Percentiles rank a stretch among this genome's conserved stretches.
Evolutionary conservation across 148 eudicot species (phyloP).

Genomic region (Nepenthes gracilis): DNA sequence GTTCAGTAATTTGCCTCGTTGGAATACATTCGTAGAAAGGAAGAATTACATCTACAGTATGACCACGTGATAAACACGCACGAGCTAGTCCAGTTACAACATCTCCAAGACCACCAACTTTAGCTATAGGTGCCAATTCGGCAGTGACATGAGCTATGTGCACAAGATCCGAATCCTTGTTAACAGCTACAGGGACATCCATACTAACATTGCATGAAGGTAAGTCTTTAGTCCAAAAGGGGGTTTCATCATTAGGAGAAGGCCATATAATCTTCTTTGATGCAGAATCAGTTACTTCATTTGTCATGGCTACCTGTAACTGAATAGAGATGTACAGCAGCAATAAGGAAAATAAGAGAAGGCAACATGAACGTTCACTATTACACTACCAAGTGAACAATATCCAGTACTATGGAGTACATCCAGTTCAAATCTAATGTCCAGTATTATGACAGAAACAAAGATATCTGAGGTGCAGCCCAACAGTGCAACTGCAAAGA

Average conservation of each 20-base stretch:
- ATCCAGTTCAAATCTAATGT: too few species aligned
- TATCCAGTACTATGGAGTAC: too few species aligned
- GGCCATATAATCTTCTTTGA: slow-evolving; percentile 45
- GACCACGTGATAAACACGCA: slow-evolving; percentile 76
- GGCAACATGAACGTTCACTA: too few species aligned
- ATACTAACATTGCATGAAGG: slow-evolving; percentile 25
- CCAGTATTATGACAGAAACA: too few species aligned
- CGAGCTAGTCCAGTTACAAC: slow-evolving; percentile 92
- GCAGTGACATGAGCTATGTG: slow-evolving; percentile 73
- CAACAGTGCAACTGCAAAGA: too few species aligned
- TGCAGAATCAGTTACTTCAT: slow-evolving; percentile 14
- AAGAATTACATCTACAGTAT: slow-evolving; percentile 63
- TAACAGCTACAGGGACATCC: slow-evolving; percentile 15
- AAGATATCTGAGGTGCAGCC: too few species aligned
- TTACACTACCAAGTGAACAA: too few species aligned
- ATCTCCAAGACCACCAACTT: slow-evolving; percentile 92
- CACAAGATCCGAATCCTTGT: slow-evolving; percentile 48
- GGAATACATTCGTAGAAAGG: slow-evolving; percentile 82
- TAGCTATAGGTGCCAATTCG: slow-evolving; percentile 89
- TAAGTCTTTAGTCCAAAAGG: slow-evolving; percentile 54
- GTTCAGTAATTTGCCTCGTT: slow-evolving; percentile 41
- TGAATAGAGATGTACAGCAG: too few species aligned
- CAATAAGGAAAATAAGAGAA: too few species aligned
- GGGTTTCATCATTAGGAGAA: slow-evolving; percentile 57
- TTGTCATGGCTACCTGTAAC: slow-evolving; percentile 24